Base-by-base conservation (phyloP, 345 rosid species). In the Trapa incisa region DNA sequence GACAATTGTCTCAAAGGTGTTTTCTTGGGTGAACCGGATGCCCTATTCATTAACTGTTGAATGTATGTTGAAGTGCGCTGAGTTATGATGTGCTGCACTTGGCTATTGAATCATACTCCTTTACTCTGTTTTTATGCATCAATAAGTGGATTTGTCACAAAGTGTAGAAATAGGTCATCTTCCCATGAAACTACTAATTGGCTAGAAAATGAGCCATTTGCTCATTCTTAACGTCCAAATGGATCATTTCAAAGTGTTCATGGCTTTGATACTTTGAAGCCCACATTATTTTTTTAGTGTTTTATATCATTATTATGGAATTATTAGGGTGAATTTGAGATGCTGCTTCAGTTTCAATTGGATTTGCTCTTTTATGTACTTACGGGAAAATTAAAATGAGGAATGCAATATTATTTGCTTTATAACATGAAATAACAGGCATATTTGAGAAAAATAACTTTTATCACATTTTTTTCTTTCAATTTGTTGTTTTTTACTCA, bases 1-100 rank as follows among this genome's bases (percentile, higher is more conserved):
- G 72, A 87, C 96, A 1, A 78, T 94, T 73, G 85, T 94, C 54
- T 79, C 87, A 32, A 91, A 91, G 97, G 99, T 91, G 22, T 47
- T 1, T 1, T 36, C 22, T 29, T 65, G 37, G 38, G 15, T 6
- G 32, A 57, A 33, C 62, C 1, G 62, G 63, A 58, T 32, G 8
- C 35, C 14, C 9, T 11, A 32, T 58, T 58, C 37, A 2, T 32
- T 58, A 32, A 3, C 37, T 12, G 38, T 32, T 58, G 37, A 58
- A 58, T 58, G 12, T 58, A 32, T 33, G 13, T 1, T 58, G 62
- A 58, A 8, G 5, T 8, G 1, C 2, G 62, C 15, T 22, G 29
- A 35, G 33, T 58, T 16, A 8, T 58, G 38, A 35, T 58, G 63
- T 32, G 33, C 38, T 32, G 33, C 38, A 9, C 14, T 54, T 54